phyloP scores from a whole-genome alignment of 2,329 filamentous ascomycete genomes.

The Leptographium radiaticola region DNA sequence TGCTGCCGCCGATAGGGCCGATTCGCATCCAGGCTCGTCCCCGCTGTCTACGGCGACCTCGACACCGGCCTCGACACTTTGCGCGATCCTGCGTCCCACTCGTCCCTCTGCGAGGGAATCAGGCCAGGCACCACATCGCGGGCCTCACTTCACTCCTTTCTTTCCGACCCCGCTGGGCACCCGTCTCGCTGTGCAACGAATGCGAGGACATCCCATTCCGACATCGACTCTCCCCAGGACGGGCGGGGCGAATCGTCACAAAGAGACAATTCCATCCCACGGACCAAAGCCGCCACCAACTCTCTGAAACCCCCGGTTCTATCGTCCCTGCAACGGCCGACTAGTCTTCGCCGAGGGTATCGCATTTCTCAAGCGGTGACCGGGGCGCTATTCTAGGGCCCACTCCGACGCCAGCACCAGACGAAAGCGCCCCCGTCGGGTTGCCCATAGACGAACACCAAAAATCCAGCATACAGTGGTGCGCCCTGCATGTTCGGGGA shows the following conservation, averaged over 20 bases:
- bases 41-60: not conserved
- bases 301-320: not conserved
- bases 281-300: not conserved
- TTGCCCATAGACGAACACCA: not conserved
- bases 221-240: not conserved
- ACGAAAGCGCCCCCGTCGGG: conserved; percentile 2
- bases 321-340: not conserved
- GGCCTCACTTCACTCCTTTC: not conserved
- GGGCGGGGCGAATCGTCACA: not conserved
- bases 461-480: not conserved
- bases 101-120: not conserved
- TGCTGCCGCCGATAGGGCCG: not conserved
- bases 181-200: not conserved
- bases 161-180: not conserved
- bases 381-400: conserved; percentile 8
- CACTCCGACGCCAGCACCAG: conserved; percentile 4
- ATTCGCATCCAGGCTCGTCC: not conserved
- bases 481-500: not conserved
- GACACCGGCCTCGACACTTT: not conserved
- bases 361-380: conserved; percentile 7
- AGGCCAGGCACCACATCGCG: not conserved
- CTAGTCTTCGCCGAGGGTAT: not conserved
- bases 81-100: not conserved
- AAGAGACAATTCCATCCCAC: not conserved
- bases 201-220: not conserved